A percentile compares a stretch with the other conserved stretches of the same genome.
Evolutionary conservation across 805 yeast species (phyloP).

Genomic region (Kodamaea sagamina): DNA sequence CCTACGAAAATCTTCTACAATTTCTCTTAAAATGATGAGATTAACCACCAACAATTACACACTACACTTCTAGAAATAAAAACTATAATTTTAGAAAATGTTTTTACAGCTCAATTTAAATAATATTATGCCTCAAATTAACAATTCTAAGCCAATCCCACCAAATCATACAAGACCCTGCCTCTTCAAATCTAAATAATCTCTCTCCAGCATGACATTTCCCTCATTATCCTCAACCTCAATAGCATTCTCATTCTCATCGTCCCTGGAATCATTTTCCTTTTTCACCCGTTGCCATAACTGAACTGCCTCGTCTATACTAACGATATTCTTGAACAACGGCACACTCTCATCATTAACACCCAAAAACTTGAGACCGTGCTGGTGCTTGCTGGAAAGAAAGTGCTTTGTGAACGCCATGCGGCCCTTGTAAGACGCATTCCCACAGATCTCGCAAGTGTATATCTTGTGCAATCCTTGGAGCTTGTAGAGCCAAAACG

Average conservation of each 20-base stretch:
- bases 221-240: conserved; percentile 94
- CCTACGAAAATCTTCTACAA: too few species aligned
- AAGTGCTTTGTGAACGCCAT: conserved; percentile 75
- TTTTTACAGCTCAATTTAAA: too few species aligned
- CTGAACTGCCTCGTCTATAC: conserved; percentile 65
- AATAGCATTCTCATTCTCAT: conserved; percentile 53
- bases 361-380: conserved; percentile 77
- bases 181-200: conserved; percentile 79
- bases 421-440: conserved; percentile 70
- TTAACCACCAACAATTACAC: too few species aligned
- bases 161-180: conserved; percentile 72
- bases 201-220: conserved; percentile 83
- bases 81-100: not conserved
- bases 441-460: conserved; percentile 86
- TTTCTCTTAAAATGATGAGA: too few species aligned
- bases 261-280: conserved; percentile 37
- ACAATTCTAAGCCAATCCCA: too few species aligned
- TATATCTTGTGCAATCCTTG: conserved; percentile 79
- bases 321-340: conserved; percentile 63
- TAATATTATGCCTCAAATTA: not conserved
- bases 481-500: conserved; percentile 87
- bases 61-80: too few species aligned
- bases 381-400: conserved; percentile 62
- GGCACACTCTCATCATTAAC: conserved; percentile 47
- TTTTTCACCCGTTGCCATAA: conserved; percentile 53